Conservation (phyloP, 2,329 filamentous ascomycete species). For the Venturia carpophila region DNA sequence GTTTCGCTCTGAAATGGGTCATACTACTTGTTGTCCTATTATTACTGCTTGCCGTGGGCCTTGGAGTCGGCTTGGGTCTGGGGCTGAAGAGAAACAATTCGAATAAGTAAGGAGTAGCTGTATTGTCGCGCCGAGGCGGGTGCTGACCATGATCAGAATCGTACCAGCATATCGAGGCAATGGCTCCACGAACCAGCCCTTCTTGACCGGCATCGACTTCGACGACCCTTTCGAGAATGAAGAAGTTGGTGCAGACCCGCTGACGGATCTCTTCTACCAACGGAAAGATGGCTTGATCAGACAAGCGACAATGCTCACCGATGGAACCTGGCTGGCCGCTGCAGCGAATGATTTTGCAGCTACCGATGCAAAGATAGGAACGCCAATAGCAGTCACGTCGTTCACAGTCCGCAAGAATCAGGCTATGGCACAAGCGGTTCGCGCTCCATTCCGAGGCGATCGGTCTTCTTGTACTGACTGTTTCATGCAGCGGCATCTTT, state of each 20-base stretch:
- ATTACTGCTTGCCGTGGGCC: not conserved
- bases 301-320: slow-evolving; percentile 4
- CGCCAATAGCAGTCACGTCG: slow-evolving; percentile 10
- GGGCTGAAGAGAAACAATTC: not conserved
- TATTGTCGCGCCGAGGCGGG: not conserved
- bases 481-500: slow-evolving; percentile 5
- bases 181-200: not conserved
- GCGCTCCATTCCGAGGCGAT: not conserved
- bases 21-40: not conserved
- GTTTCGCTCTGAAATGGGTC: not conserved
- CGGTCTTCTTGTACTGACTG: slow-evolving; percentile 13
- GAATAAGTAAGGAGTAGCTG: not conserved
- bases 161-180: not conserved
- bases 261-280: slow-evolving; percentile 10
- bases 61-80: not conserved
- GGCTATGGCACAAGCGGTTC: slow-evolving; percentile 1
- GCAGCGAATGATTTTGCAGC: slow-evolving; percentile 1
- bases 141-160: not conserved
- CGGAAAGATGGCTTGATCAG: slow-evolving; percentile 6
- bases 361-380: not conserved
- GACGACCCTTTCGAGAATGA: slow-evolving; percentile 8
- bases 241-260: not conserved
- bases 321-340: slow-evolving; percentile 6
- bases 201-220: slow-evolving; percentile 7
- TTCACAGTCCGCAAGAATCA: slow-evolving; percentile 13